Evolutionary conservation across 768 basidiomycete genomes (phyloP).

Genomic region (Boletus vermiculosoides): DNA sequence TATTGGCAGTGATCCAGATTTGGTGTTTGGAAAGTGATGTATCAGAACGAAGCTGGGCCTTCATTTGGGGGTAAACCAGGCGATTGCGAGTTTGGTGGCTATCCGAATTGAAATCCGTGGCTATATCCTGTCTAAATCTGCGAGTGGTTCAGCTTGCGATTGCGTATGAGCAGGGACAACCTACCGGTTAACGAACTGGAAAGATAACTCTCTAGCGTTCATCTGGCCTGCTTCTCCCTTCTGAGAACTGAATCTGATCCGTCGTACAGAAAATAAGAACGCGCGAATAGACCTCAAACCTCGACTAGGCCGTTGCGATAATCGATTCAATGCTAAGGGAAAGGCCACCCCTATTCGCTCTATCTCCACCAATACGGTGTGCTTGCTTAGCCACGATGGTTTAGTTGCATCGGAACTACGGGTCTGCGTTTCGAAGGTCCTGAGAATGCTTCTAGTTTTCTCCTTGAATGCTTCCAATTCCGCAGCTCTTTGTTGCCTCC

Average conservation of each 20-base stretch:
- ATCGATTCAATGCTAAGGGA: slow-evolving; percentile 65
- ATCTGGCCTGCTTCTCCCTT: slow-evolving; percentile 79
- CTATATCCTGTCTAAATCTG: slow-evolving; percentile 76
- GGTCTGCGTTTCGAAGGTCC: slow-evolving; percentile 68
- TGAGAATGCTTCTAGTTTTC: slow-evolving; percentile 70
- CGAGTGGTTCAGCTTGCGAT: slow-evolving; percentile 4
- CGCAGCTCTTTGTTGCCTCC: slow-evolving; percentile 70
- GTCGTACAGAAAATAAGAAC: slow-evolving; percentile 80
- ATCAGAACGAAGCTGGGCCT: slow-evolving; percentile 63
- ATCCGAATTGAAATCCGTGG: slow-evolving; percentile 69
- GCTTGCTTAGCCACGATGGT: slow-evolving; percentile 54
- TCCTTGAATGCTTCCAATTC: slow-evolving; percentile 84
- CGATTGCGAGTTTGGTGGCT: slow-evolving; percentile 68
- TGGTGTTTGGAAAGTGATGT: slow-evolving; percentile 47
- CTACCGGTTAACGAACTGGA: slow-evolving; percentile 83
- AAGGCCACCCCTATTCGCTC: slow-evolving; percentile 86
- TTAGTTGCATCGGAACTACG: slow-evolving; percentile 25
- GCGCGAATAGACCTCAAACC: slow-evolving; percentile 60
- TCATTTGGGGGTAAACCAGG: slow-evolving; percentile 79
- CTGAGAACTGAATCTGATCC: slow-evolving; percentile 68
- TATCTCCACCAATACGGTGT: slow-evolving; percentile 54
- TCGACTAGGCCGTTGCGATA: slow-evolving; percentile 40
- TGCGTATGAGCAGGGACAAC: slow-evolving; percentile 17
- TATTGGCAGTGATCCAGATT: slow-evolving; percentile 62
- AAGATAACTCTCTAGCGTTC: slow-evolving; percentile 66